Evolutionary conservation across 129 eudicot species (phyloP).

Genomic region (Logfia minima): DNA sequence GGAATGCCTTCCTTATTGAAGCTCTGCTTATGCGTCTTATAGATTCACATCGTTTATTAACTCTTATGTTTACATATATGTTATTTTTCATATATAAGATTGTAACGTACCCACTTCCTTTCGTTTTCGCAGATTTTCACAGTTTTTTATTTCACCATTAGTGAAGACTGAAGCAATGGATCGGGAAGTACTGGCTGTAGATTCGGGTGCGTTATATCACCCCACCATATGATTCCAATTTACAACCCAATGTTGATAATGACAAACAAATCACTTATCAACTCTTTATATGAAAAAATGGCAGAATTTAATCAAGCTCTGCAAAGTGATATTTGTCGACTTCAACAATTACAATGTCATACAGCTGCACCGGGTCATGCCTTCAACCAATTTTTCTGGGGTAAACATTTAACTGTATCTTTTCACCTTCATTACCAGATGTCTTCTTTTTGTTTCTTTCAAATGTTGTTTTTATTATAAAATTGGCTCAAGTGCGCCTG

Average conservation of each 20-base stretch:
- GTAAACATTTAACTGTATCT: constrained; percentile 37
- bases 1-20: constrained; percentile 9
- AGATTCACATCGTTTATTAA: background rate
- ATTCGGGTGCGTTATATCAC: constrained; percentile 62
- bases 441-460: background rate
- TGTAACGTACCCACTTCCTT: constrained; percentile 11
- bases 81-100: background rate
- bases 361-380: constrained; percentile 85
- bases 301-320: constrained; percentile 84
- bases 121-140: constrained; percentile 68
- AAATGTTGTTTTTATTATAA: constrained; percentile 3
- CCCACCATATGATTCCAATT: constrained; percentile 1
- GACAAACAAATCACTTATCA: constrained; percentile 1
- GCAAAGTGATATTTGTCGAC: constrained; percentile 90
- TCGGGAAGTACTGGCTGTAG: constrained; percentile 91
- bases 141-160: constrained; percentile 83
- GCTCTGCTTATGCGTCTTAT: constrained; percentile 10
- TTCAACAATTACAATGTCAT: constrained; percentile 94
- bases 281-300: constrained; percentile 25
- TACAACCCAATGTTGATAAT: background rate
- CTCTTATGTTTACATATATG: constrained; percentile 10
- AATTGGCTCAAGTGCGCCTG: background rate
- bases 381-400: constrained; percentile 79
- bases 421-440: background rate
- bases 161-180: constrained; percentile 95